Base-by-base conservation (phyloP, 768 basidiomycete genomes). In the Amanita pallidorosea region DNA sequence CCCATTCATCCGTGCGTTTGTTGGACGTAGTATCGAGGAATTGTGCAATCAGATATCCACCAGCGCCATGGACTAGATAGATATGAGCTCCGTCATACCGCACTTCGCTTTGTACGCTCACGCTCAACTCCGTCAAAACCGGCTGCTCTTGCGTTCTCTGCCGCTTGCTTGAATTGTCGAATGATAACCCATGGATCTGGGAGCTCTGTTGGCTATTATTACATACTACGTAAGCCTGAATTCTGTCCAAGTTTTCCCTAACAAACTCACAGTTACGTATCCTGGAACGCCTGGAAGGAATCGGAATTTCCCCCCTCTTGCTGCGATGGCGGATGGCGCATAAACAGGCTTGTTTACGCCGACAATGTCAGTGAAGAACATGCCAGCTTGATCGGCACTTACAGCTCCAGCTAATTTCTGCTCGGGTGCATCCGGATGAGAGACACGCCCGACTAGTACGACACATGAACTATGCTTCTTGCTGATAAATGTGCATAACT, bases 1-100 rank as follows among this genome's bases (percentile, higher is more conserved):
- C 82, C n/a, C n/a, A n/a, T n/a, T n/a, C 68, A 75, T 84, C 47
- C 71, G n/a, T n/a, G n/a, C 59, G 62, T 81, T 80, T 12, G 71
- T n/a, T 76, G 17, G 72, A 60, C 2, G 59, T 67, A 43, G 58
- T 63, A 52, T 79, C 74, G 13, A 77, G 60, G 67, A 81, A 79
- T 53, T 81, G 76, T 52, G 71, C 63, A 25, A 72, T 47, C 9
- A 76, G 60, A 51, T 73, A 74, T 0, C 74, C 74, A 47, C 66
- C 67, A 7, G 72, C 72, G n/a, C 68, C 67, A 45, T 70, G 70
- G 57, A 80, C 61, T 74, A 35, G 1, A 47, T 23, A 20, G 49
- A 22, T 25, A 51, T 15, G 9, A 7, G 17, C 22, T 25, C 18
- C 46, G 4, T 13, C 36, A 2, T n/a, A n/a, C 2, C 22, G 23